These are phyloP conservation scores for Fragilaria crotonensis DNA, from an alignment of 108 stramenopile genomes.

Conservation along the genomic window DNA sequence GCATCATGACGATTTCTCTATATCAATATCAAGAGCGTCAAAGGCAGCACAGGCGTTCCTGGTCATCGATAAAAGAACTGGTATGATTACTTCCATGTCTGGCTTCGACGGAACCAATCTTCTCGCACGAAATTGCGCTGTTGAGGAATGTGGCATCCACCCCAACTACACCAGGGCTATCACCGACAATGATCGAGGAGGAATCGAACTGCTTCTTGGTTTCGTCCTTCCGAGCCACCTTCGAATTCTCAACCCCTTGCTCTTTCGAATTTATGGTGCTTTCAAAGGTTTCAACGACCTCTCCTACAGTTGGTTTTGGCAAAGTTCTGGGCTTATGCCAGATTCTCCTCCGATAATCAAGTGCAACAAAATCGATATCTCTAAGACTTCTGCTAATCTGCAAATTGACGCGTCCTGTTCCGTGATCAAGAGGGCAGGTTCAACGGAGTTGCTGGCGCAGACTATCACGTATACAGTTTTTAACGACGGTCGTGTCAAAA, in stretches of 20 bases:
- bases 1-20: neutral
- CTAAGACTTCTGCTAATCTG: neutral
- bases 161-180: constrained; percentile 63
- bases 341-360: constrained; percentile 13
- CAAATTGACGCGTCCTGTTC: neutral
- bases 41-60: constrained; percentile 3
- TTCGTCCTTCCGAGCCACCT: constrained; percentile 14
- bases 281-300: constrained; percentile 8
- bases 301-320: constrained; percentile 41
- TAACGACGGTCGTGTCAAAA: constrained; percentile 16
- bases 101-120: constrained; percentile 13
- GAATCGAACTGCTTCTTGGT: constrained; percentile 35
- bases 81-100: constrained; percentile 14
- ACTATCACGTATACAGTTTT: constrained; percentile 14
- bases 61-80: constrained; percentile 26
- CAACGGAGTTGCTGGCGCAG: constrained; percentile 1
- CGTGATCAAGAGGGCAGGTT: neutral
- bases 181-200: constrained; percentile 83
- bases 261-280: constrained; percentile 1
- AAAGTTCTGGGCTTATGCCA: constrained; percentile 22
- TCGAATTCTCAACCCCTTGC: neutral
- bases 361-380: constrained; percentile 7
- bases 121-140: constrained; percentile 1
- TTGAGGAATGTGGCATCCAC: constrained; percentile 13
- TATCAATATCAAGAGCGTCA: constrained; percentile 1